A percentile compares a stretch with the other conserved stretches of the same genome.
These are phyloP conservation scores for Amanita brunnescens DNA, from an alignment of 768 basidiomycete species.

Conservation along the genomic window DNA sequence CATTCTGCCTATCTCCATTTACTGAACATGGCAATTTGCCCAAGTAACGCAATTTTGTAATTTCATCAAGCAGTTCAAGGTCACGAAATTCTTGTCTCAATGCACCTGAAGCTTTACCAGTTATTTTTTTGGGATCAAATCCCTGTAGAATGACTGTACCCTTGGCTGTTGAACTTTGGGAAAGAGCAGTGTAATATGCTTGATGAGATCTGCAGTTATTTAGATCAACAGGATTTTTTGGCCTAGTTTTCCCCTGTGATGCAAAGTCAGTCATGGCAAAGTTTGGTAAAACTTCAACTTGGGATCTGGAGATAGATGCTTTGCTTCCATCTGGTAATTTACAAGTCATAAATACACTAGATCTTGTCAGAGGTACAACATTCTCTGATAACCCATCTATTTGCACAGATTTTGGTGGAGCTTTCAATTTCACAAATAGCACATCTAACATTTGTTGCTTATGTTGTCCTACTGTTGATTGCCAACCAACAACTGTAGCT, in stretches of 20 bases:
- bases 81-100: background rate
- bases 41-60: background rate
- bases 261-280: conserved; percentile 15
- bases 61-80: background rate
- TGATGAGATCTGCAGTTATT: conserved; percentile 8
- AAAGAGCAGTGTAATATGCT: conserved; percentile 1
- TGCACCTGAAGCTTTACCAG: background rate
- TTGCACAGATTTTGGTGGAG: background rate
- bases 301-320: conserved; percentile 11
- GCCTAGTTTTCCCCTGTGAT: conserved; percentile 11
- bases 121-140: background rate
- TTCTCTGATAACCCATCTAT: background rate
- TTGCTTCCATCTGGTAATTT: conserved; percentile 13
- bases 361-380: background rate
- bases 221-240: conserved; percentile 9
- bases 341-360: background rate
- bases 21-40: background rate
- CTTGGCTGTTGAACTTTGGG: background rate
- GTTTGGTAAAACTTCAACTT: conserved; percentile 16
- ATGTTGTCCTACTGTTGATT: background rate
- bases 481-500: conserved; percentile 23
- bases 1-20: background rate
- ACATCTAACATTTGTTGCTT: conserved; percentile 19
- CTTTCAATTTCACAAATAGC: conserved; percentile 14
- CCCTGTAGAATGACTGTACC: background rate